Base-by-base conservation (phyloP, 805 yeast species). In the Wickerhamomyces bisporus region DNA sequence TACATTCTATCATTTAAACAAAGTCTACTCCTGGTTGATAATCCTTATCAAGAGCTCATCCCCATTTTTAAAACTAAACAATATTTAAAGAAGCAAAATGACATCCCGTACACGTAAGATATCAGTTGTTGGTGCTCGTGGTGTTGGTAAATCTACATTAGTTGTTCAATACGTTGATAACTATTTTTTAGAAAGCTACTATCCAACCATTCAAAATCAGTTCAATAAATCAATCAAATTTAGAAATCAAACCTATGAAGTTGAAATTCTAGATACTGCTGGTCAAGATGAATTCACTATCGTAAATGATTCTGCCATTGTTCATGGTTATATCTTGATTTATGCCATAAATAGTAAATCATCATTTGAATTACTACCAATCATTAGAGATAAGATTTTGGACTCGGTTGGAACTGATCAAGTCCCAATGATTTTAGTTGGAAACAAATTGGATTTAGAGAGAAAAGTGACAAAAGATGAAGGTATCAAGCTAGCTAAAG, bases 281-380 rank as follows among this genome's bases (percentile, higher is more conserved):
- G 96, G 96, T 7, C 94, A 86, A 65, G 96, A 87, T 60, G 95
- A 87, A 65, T 85, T 81, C 57, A 75, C 86, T 34, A 77, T 85
- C 46, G 73, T 88, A 61, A 84, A 79, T 51, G 86, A 84, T 59
- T 83, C 84, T 49, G 81, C 84, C 39, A 64, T 86, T 34, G 81
- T 83, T 33, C 93, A 86, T 53, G 97, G 96, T 1, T 84, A 84
- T 55, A 65, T 88, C 31, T 62, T 89, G 30, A 85, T 86, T 32
- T 88, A 86, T 62, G 82, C 91, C 35, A 88, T 88, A 38, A 79
- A 86, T 23, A 81, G 88, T 32, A 66, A 83, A 49, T 75, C 79
- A 43, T 79, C 91, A 15, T 86, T 88, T 58, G 93, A 85, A 36
- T 70, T 86, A 60, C 66, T 88, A 34, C 78, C 75, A 40, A 70